Evolutionary conservation across 495 filamentous ascomycete genomes (phyloP).

Genomic region (Aspergillus indologenus): DNA sequence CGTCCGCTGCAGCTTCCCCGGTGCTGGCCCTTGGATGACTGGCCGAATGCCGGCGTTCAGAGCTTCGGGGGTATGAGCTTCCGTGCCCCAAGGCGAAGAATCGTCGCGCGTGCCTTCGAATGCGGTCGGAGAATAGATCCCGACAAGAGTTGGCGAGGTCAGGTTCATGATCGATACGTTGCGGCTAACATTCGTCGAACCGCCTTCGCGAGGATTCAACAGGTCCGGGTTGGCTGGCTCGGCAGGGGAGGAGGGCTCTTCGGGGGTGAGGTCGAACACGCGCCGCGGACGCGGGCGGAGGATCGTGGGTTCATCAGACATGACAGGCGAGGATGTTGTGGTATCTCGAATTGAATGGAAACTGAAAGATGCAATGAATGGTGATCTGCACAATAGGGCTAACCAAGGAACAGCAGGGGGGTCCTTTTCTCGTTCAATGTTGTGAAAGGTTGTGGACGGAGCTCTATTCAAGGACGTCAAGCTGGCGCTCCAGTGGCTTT

Average conservation of each 20-base stretch:
- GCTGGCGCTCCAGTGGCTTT: background rate
- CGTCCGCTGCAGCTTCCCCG: constrained; percentile 31
- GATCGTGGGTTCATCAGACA: constrained; percentile 53
- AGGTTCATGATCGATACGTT: constrained; percentile 81
- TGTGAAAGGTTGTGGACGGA: background rate
- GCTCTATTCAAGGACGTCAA: background rate
- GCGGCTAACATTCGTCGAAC: constrained; percentile 47
- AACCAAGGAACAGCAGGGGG: background rate
- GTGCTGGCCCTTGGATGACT: constrained; percentile 23
- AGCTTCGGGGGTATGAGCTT: constrained; percentile 56
- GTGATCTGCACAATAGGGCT: background rate
- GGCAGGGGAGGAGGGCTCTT: constrained; percentile 46
- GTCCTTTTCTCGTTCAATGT: background rate
- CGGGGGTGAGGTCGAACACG: constrained; percentile 64
- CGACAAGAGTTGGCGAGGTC: constrained; percentile 82
- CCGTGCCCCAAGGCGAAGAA: constrained; percentile 66
- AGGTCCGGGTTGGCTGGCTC: constrained; percentile 34
- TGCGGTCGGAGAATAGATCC: constrained; percentile 77
- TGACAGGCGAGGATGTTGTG: constrained; percentile 14
- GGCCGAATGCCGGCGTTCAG: constrained; percentile 26
- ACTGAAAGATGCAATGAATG: background rate
- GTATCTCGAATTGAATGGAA: background rate
- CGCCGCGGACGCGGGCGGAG: constrained; percentile 72
- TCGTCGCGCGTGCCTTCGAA: constrained; percentile 52
- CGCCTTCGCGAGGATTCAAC: constrained; percentile 31